Percentiles rank a stretch among this genome's conserved stretches.
Evolutionary conservation across 106 monocot genomes (phyloP).

Genomic region (Acanthochlamys bracteata): DNA sequence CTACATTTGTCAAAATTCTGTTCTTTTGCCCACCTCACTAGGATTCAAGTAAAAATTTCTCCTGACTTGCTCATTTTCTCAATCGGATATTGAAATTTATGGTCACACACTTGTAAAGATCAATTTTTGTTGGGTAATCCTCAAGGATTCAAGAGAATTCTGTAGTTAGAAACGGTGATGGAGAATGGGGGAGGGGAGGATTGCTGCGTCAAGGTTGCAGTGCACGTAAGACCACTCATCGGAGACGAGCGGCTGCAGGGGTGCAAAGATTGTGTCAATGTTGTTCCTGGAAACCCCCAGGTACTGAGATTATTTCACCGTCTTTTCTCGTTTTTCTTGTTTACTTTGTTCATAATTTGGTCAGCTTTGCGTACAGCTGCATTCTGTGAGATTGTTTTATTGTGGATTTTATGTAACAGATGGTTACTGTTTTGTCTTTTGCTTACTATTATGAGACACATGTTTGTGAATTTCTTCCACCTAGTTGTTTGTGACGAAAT

Average conservation of each 20-base stretch:
- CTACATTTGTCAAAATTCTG: too few species aligned
- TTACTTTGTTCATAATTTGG: too few species aligned
- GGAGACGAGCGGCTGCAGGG: constrained; percentile 83
- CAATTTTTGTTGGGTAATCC: background rate
- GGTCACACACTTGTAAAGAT: constrained; percentile 1
- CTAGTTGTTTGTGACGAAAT: too few species aligned
- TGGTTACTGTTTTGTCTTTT: too few species aligned
- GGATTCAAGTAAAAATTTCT: background rate
- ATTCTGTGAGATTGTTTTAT: too few species aligned
- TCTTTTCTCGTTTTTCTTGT: constrained; percentile 2
- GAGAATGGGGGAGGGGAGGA: constrained; percentile 59
- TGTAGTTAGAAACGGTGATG: constrained; percentile 30
- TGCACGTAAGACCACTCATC: constrained; percentile 86
- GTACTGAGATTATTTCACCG: constrained; percentile 14
- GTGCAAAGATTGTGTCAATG: constrained; percentile 82
- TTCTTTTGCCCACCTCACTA: too few species aligned
- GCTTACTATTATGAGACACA: too few species aligned
- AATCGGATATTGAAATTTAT: constrained; percentile 5
- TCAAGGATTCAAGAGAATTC: background rate
- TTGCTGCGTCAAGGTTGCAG: constrained; percentile 95
- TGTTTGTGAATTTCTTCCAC: too few species aligned
- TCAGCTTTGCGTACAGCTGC: too few species aligned
- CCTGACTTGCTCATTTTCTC: background rate
- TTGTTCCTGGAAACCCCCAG: constrained; percentile 77
- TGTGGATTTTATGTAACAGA: too few species aligned